phyloP scores from a whole-genome alignment of 352 stramenopile species.

The Pythium insidiosum region DNA sequence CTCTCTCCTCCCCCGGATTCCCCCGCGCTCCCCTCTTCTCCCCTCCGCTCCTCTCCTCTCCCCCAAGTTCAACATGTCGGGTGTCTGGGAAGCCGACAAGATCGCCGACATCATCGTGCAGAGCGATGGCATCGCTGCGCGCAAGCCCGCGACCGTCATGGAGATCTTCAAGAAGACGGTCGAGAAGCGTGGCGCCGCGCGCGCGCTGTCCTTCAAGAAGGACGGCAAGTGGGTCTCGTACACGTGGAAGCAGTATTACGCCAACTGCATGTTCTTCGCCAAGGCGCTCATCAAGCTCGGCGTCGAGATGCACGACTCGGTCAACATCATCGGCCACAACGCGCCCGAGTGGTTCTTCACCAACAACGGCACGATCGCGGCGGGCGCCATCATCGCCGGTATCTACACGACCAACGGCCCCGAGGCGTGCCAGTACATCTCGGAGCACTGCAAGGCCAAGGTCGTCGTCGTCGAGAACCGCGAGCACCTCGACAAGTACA shows the following conservation, averaged over 20 bases:
- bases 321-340: slow-evolving; percentile 83
- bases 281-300: slow-evolving; percentile 70
- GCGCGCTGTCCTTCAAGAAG: slow-evolving; percentile 19
- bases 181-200: slow-evolving; percentile 4
- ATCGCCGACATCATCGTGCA: slow-evolving; percentile 19
- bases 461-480: slow-evolving; percentile 74
- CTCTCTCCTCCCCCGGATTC: not conserved
- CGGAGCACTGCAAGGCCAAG: slow-evolving; percentile 66
- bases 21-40: not conserved
- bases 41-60: not conserved
- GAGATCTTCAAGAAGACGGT: slow-evolving; percentile 21
- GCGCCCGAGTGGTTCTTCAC: slow-evolving; percentile 82
- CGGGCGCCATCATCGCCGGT: slow-evolving; percentile 66
- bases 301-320: slow-evolving; percentile 54
- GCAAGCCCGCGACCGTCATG: slow-evolving; percentile 19
- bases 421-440: slow-evolving; percentile 71
- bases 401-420: slow-evolving; percentile 82
- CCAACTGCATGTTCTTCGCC: slow-evolving; percentile 53
- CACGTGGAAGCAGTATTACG: slow-evolving; percentile 73
- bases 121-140: slow-evolving; percentile 18
- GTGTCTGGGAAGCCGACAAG: slow-evolving; percentile 20
- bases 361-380: slow-evolving; percentile 72
- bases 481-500: slow-evolving; percentile 65
- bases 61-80: slow-evolving; percentile 3
- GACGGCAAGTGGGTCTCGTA: slow-evolving; percentile 39